Base-by-base conservation (phyloP, 1,284 basidiomycete species). In the Heterobasidion annosum region DNA sequence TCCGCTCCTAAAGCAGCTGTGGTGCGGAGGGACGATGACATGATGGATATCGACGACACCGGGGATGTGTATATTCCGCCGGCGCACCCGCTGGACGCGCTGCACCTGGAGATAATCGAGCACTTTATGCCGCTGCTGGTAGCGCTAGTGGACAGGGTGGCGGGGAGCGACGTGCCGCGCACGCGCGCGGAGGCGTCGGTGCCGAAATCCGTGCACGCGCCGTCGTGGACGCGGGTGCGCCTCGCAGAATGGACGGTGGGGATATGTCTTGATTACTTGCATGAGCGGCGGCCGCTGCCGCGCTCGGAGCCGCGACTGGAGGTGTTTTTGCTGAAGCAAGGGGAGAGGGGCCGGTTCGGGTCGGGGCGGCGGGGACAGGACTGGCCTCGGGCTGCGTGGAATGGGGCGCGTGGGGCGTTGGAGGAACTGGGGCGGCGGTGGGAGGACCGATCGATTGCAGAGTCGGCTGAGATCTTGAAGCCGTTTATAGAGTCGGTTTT, bases 341-440 rank as follows among this genome's bases (percentile, higher is more conserved):
- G 35, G 55, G 16, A 16, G 34, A 13, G 53, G 46, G 53, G 53
- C 51, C 51, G 58, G 25, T 51, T 58, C 16, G 45, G 45, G 25
- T 12, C 32, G 49, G 48, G 56, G 16, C 47, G 62, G 13, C 53
- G 76, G 32, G 87, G 86, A 4, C 78, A 81, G 62, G 84, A 89
- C 59, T 90, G 87, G 87, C 73, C 83, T 13, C 70, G 76, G 52
- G 69, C 72, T 52, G 83, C 82, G 59, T 90, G 88, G 86, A 68
- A 74, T 56, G 70, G 75, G 32, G 77, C 70, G 34, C 64, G 85
- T 57, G 61, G 63, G 6, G 73, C 70, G 49, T 59, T 90, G 62
- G 67, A 66, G 45, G 63, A 64, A 34, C 67, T 88, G 34, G 84
- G 77, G 3, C 65, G 66, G 3, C 61, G 65, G 34, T 88, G 82